Conservation (phyloP, 2,329 filamentous ascomycete genomes). For the Colletotrichum costaricense region DNA sequence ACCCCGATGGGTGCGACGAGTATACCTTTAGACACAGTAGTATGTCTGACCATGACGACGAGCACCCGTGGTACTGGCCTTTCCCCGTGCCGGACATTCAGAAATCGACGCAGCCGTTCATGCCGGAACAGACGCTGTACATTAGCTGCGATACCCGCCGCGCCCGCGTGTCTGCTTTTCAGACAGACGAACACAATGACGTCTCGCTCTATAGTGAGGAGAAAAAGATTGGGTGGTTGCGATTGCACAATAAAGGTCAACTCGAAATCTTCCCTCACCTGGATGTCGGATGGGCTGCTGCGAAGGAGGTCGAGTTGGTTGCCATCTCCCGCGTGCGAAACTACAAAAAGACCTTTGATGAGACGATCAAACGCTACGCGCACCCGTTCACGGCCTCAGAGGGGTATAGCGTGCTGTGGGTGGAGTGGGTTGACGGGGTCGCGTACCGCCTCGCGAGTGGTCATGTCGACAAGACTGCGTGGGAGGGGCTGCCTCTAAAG, state of each 20-base stretch:
- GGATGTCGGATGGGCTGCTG: not conserved
- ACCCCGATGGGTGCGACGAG: not conserved
- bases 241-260: not conserved
- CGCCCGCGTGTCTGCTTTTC: not conserved
- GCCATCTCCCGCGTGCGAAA: not conserved
- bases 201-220: not conserved
- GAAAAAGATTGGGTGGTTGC: not conserved
- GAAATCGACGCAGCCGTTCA: not conserved
- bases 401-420: not conserved
- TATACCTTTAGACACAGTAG: not conserved
- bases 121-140: not conserved
- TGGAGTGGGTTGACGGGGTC: not conserved
- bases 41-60: not conserved
- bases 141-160: not conserved
- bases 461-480: not conserved
- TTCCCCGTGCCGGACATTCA: not conserved
- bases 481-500: not conserved
- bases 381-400: not conserved
- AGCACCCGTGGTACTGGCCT: not conserved
- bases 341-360: not conserved
- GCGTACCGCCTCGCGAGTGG: not conserved
- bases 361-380: not conserved
- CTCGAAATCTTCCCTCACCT: not conserved
- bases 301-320: not conserved
- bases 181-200: not conserved